These are phyloP conservation scores for Cyclospora cayetanensis DNA, from an alignment of 169 alveolate species.

Conservation along the genomic window DNA sequence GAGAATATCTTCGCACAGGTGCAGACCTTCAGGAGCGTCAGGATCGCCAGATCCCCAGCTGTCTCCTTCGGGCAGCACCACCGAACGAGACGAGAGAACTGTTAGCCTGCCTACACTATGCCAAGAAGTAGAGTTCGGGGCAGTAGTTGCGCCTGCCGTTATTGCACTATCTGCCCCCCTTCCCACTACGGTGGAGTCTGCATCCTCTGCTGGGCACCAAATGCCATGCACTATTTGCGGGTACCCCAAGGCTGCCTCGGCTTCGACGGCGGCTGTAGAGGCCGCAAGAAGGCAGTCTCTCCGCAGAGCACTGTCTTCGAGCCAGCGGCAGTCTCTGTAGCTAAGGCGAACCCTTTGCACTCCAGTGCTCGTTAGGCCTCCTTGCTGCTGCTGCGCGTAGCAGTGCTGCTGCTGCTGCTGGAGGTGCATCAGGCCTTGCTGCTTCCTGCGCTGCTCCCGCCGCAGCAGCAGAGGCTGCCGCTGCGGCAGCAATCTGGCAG, in stretches of 20 bases:
- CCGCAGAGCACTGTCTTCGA: neutral
- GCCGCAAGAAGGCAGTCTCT: slow-evolving; percentile 63
- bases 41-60: neutral
- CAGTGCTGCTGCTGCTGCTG: slow-evolving; percentile 37
- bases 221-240: slow-evolving; percentile 66
- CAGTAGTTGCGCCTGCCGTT: neutral
- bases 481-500: neutral
- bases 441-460: slow-evolving; percentile 48
- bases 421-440: slow-evolving; percentile 34
- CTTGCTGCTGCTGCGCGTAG: slow-evolving; percentile 14
- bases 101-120: neutral
- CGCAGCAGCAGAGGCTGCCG: slow-evolving; percentile 52
- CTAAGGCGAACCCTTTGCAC: slow-evolving; percentile 22
- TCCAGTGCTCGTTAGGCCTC: neutral
- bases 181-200: neutral
- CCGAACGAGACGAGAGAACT: slow-evolving; percentile 17
- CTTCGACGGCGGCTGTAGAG: slow-evolving; percentile 35
- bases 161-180: neutral
- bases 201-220: slow-evolving; percentile 40
- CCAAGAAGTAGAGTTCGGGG: neutral
- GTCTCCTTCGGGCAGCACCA: slow-evolving; percentile 38
- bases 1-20: neutral
- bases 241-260: slow-evolving; percentile 60
- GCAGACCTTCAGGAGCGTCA: neutral
- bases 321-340: neutral